Percentiles rank a stretch among this genome's conserved stretches.
Evolutionary conservation across 2,329 filamentous ascomycete species (phyloP).

Genomic region (Pseudocercospora fuligena): DNA sequence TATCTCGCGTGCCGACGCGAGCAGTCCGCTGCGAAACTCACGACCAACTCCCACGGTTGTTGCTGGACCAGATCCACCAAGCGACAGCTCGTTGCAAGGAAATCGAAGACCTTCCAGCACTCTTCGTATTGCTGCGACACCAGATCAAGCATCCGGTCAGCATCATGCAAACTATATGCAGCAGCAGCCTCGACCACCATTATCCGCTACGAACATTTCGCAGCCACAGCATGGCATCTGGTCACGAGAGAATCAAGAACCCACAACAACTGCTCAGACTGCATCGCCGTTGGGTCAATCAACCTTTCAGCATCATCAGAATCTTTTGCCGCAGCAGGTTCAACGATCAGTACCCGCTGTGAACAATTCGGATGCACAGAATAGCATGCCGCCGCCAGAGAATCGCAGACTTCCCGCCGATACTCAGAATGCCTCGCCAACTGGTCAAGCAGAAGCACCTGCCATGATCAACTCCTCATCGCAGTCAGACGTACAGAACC

Average conservation of each 20-base stretch:
- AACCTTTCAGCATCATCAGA: not conserved
- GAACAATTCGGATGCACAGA: not conserved
- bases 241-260: not conserved
- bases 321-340: not conserved
- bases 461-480: not conserved
- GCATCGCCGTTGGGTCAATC: not conserved
- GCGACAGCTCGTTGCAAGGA: not conserved
- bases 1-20: not conserved
- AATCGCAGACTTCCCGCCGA: not conserved
- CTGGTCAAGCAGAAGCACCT: not conserved
- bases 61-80: not conserved
- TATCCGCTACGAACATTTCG: not conserved
- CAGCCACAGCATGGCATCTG: not conserved
- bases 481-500: not conserved
- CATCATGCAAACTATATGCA: not conserved
- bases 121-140: not conserved
- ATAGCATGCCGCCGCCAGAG: not conserved
- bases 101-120: not conserved
- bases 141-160: not conserved
- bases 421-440: not conserved
- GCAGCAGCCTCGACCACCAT: not conserved
- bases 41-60: not conserved
- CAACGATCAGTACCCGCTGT: not conserved
- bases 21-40: not conserved
- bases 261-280: not conserved